Evolutionary conservation across 2,329 filamentous ascomycete species (phyloP), one percentile per base, ranked within the genome.

Genomic region (Ramularia endophylla): DNA sequence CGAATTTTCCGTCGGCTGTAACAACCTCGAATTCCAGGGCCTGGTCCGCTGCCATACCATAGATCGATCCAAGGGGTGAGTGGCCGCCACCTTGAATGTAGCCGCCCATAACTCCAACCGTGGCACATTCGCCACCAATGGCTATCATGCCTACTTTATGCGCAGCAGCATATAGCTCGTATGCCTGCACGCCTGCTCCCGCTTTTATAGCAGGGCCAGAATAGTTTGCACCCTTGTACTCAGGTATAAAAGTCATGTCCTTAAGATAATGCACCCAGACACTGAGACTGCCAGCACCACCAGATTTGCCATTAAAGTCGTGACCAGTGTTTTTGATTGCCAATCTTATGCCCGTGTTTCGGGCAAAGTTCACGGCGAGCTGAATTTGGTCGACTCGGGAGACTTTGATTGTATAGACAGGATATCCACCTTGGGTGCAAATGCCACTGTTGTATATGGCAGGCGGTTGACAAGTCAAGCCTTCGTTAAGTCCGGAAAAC

Each of bases 1-100:
- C 40, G 27, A 48, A 50, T 5, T 40, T 46, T 20, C 56, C 56
- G 31, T 52, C 44, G 7, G 53, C 51, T 1, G 54, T 36, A 1
- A 58, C 54, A n/a, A 46, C 41, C 19, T 41, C 44, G 19, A 53
- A 47, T 38, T 58, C 40, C 8, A 56, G 34, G 1, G 52, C 46
- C 16, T 58, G 53, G 42, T 58, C 55, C 13, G 53, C 55, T 8
- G 51, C 55, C n/a, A 58, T 31, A 3, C 55, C 55, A 11, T 48
- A 48, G 3, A 47, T 52, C 28, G 48, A 48, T 5, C 46, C 50
- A 15, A 56, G 38, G 3, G 50, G 44, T 11, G 46, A 38, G 31
- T 57, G 53, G 8, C 54, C 54, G 18, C 52, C 55, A 5, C 53
- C 54, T 8, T 30, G 39, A 17, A 53, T 38, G 48, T 53, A 58